Evolutionary conservation across 805 yeast species (phyloP).

Genomic region (Candida ulmi): DNA sequence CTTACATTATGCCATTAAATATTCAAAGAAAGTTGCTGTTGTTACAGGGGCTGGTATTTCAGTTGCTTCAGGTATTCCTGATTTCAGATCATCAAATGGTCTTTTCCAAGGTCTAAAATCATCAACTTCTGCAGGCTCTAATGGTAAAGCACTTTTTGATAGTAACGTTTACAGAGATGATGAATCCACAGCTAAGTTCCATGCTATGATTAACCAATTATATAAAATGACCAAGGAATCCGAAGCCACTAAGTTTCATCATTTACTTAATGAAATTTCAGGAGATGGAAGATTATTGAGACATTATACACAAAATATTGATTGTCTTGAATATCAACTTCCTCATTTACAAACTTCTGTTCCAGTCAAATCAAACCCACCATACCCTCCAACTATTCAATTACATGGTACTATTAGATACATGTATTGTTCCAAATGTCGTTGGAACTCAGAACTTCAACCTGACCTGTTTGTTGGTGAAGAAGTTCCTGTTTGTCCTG

Average conservation of each 20-base stretch:
- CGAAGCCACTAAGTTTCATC: conserved; percentile 74
- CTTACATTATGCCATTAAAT: conserved; percentile 43
- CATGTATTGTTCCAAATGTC: conserved; percentile 76
- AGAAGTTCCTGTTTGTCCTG: conserved; percentile 55
- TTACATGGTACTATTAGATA: conserved; percentile 77
- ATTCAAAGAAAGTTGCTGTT: conserved; percentile 55
- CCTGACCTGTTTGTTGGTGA: conserved; percentile 41
- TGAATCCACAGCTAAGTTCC: conserved; percentile 57
- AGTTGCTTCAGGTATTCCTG: conserved; percentile 88
- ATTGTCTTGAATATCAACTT: conserved; percentile 65
- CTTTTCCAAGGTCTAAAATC: conserved; percentile 52
- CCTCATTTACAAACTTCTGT: conserved; percentile 40
- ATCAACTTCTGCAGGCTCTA: conserved; percentile 30
- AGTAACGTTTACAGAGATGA: conserved; percentile 66
- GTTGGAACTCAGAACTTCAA: conserved; percentile 47
- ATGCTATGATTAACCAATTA: conserved; percentile 64
- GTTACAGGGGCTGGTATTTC: conserved; percentile 90
- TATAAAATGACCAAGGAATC: conserved; percentile 48
- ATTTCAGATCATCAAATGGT: conserved; percentile 75
- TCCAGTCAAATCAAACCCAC: conserved; percentile 40
- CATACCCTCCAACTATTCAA: conserved; percentile 60
- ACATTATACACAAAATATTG: conserved; percentile 85
- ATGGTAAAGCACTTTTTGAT: conserved; percentile 74
- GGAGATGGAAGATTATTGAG: conserved; percentile 59
- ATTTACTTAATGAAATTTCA: conserved; percentile 53